phyloP scores from a whole-genome alignment of 192 early-diverging fungal species.

The Backusella macrospora region DNA sequence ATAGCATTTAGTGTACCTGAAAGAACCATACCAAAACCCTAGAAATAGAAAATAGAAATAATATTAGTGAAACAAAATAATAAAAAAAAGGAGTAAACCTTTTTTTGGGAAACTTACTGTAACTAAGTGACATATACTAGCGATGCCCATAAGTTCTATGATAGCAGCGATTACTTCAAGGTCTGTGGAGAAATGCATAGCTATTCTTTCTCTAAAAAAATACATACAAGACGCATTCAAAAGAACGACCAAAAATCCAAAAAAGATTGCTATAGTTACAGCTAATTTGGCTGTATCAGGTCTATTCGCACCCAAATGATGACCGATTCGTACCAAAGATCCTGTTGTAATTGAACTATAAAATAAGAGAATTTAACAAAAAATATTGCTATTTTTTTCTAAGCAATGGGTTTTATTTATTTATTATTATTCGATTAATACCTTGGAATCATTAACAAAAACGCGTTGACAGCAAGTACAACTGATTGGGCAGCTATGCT shows the following conservation, averaged over 20 bases:
- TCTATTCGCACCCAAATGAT: conserved; percentile 33
- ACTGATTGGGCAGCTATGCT: conserved; percentile 37
- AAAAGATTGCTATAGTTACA: conserved; percentile 5
- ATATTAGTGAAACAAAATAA: neutral
- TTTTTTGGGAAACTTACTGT: conserved; percentile 11
- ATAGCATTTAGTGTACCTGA: conserved; percentile 33
- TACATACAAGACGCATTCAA: conserved; percentile 22
- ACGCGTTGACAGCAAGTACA: conserved; percentile 19
- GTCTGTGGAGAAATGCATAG: conserved; percentile 23
- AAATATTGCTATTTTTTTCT: neutral
- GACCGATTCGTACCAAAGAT: conserved; percentile 27
- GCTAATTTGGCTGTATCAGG: conserved; percentile 20
- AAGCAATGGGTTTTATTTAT: neutral
- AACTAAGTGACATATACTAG: conserved; percentile 23
- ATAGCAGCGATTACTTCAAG: conserved; percentile 18
- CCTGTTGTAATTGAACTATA: conserved; percentile 29
- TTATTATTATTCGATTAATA: neutral
- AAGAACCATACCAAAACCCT: conserved; percentile 31
- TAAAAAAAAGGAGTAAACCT: neutral
- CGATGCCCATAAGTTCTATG: conserved; percentile 25
- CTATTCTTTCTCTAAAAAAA: conserved; percentile 9
- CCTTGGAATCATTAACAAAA: conserved; percentile 40
- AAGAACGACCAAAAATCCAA: conserved; percentile 12
- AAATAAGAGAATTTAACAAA: neutral
- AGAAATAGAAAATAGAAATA: neutral